Percentiles rank a stretch among this genome's conserved stretches.
phyloP scores from a whole-genome alignment of 805 yeast genomes.

The Zygosaccharomyces bailii region DNA sequence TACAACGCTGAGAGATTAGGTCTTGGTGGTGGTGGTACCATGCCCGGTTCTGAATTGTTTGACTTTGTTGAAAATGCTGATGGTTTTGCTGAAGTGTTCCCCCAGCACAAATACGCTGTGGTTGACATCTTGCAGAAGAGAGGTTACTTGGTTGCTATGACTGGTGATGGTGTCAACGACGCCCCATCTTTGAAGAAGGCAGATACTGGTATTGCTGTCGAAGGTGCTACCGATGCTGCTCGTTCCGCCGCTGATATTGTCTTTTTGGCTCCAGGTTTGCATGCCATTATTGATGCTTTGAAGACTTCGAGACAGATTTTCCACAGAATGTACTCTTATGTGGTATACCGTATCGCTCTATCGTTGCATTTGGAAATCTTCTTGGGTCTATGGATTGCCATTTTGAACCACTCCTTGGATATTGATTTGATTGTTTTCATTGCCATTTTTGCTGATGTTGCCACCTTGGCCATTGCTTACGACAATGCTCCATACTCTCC shows the following conservation, averaged over 20 bases:
- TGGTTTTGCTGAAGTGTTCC: conserved; percentile 98
- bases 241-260: conserved; percentile 96
- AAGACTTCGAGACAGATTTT: conserved; percentile 95
- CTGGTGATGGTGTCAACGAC: conserved; percentile 99
- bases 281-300: conserved; percentile 90
- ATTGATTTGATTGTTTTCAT: conserved; percentile 91
- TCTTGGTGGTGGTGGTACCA: conserved; percentile 92
- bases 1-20: conserved; percentile 96
- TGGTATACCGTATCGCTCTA: conserved; percentile 95
- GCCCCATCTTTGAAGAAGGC: conserved; percentile 97
- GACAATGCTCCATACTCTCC: conserved; percentile 95
- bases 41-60: conserved; percentile 97
- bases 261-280: conserved; percentile 91
- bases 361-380: conserved; percentile 91
- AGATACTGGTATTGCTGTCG: conserved; percentile 95
- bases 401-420: conserved; percentile 78
- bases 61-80: conserved; percentile 97
- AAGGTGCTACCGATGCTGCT: conserved; percentile 97
- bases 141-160: conserved; percentile 98
- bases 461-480: conserved; percentile 94
- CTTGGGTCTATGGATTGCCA: conserved; percentile 96
- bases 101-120: conserved; percentile 94
- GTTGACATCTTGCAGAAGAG: conserved; percentile 93
- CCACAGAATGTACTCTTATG: conserved; percentile 99
- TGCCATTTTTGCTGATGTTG: conserved; percentile 97